Conservation (phyloP, 306 rosid species). For the Begonia masoniana region DNA sequence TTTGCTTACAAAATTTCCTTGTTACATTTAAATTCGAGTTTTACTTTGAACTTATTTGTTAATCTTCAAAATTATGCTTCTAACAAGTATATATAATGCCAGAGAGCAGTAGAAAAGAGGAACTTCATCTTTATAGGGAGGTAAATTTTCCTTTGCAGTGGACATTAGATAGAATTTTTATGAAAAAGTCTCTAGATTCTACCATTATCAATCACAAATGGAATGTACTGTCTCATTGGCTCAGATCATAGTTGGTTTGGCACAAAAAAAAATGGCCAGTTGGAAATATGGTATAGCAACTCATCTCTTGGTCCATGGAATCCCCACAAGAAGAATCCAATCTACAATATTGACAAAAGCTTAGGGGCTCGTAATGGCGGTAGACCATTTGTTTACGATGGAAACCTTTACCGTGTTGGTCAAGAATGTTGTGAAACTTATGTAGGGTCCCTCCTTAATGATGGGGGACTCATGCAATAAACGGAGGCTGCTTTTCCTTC, state of each 20-base stretch:
- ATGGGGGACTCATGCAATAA: no score
- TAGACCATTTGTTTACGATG: slow-evolving; percentile 69
- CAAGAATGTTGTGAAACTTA: slow-evolving; percentile 96
- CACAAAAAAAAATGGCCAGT: slow-evolving; percentile 67
- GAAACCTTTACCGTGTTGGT: slow-evolving; percentile 74
- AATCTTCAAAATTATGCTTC: slow-evolving; percentile 7
- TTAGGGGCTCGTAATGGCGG: slow-evolving; percentile 96
- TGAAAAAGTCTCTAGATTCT: slow-evolving; percentile 83
- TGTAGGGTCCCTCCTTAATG: no score
- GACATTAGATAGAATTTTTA: slow-evolving; percentile 59
- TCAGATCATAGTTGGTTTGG: slow-evolving; percentile 91
- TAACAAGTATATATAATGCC: slow-evolving; percentile 91
- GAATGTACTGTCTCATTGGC: slow-evolving; percentile 82
- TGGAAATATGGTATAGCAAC: slow-evolving; percentile 82
- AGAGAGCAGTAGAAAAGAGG: slow-evolving; percentile 71
- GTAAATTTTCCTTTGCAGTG: slow-evolving; percentile 71
- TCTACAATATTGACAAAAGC: slow-evolving; percentile 64
- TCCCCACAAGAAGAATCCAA: slow-evolving; percentile 76
- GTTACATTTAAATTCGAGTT: not conserved
- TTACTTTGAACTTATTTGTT: not conserved
- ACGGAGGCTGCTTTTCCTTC: no score
- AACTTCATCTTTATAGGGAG: slow-evolving; percentile 80
- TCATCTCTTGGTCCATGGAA: slow-evolving; percentile 95
- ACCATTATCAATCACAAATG: slow-evolving; percentile 40
- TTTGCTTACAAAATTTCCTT: no score